A percentile compares a stretch with the other conserved stretches of the same genome.
Evolutionary conservation across 2,329 filamentous ascomycete genomes (phyloP).

Genomic region (Xylariaceae sp.): DNA sequence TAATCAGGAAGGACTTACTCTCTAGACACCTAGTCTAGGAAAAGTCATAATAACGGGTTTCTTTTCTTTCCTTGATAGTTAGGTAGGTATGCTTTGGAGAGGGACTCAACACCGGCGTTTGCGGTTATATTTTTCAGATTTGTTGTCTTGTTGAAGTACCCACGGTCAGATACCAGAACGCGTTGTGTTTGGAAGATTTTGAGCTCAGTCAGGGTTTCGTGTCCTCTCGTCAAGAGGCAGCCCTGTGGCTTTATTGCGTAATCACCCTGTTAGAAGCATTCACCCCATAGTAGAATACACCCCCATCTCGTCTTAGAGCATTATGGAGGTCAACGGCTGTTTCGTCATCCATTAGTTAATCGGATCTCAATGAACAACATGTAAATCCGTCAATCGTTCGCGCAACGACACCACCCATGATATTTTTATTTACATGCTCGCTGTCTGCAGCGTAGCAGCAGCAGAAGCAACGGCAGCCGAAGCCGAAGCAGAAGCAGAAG

Average conservation of each 20-base stretch:
- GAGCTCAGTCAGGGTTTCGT: too few species aligned
- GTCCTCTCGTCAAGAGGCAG: too few species aligned
- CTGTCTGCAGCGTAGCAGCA: neutral
- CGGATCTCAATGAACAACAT: neutral
- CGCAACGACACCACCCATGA: neutral
- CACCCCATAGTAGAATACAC: neutral
- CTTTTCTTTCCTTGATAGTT: too few species aligned
- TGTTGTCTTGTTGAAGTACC: too few species aligned
- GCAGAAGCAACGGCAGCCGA: neutral
- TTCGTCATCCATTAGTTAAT: conserved; percentile 2
- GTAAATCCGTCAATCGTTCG: neutral
- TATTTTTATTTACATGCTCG: neutral
- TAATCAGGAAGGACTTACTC: too few species aligned
- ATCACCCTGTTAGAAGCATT: neutral
- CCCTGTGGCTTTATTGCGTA: neutral
- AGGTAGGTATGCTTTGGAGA: too few species aligned
- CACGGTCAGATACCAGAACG: too few species aligned
- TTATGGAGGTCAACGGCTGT: neutral
- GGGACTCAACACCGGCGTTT: too few species aligned
- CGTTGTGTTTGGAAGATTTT: too few species aligned
- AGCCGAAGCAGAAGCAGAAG: conserved; percentile 25
- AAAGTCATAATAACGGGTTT: too few species aligned
- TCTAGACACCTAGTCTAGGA: too few species aligned
- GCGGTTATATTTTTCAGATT: too few species aligned
- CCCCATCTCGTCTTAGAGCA: neutral